Evolutionary conservation across 495 filamentous ascomycete genomes (phyloP).

Genomic region (Pseudotulostoma volvatum): DNA sequence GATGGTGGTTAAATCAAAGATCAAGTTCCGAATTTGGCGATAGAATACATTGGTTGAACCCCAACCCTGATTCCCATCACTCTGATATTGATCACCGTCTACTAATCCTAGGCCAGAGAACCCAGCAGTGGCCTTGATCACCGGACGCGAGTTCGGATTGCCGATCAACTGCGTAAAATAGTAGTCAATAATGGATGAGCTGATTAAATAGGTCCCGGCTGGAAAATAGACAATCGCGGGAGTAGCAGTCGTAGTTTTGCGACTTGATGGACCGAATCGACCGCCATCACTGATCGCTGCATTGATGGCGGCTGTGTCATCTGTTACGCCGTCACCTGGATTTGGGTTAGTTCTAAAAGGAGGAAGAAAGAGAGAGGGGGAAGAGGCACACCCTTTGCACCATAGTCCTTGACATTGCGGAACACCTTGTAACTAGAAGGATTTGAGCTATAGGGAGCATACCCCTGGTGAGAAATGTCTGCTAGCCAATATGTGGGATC

Average conservation of each 20-base stretch:
- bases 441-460: conserved; percentile 26
- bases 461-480: conserved; percentile 43
- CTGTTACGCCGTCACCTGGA: conserved; percentile 42
- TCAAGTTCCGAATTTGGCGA: conserved; percentile 60
- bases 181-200: conserved; percentile 35
- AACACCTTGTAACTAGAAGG: conserved; percentile 32
- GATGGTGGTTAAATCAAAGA: conserved; percentile 54
- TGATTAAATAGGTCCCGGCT: conserved; percentile 45
- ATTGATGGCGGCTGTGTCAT: conserved; percentile 51
- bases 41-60: conserved; percentile 58
- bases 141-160: conserved; percentile 45
- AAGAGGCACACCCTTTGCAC: conserved; percentile 30
- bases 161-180: conserved; percentile 57
- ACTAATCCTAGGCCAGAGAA: conserved; percentile 52
- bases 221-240: conserved; percentile 50
- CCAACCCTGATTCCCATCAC: conserved; percentile 29
- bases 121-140: conserved; percentile 44
- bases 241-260: conserved; percentile 32
- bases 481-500: conserved; percentile 47
- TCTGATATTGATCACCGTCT: conserved; percentile 48
- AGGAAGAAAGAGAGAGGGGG: neutral
- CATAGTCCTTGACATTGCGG: conserved; percentile 42
- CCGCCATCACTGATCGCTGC: conserved; percentile 36
- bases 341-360: neutral
- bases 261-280: conserved; percentile 33